Conservation (phyloP, 345 rosid genomes). For the Sapria himalayana region DNA sequence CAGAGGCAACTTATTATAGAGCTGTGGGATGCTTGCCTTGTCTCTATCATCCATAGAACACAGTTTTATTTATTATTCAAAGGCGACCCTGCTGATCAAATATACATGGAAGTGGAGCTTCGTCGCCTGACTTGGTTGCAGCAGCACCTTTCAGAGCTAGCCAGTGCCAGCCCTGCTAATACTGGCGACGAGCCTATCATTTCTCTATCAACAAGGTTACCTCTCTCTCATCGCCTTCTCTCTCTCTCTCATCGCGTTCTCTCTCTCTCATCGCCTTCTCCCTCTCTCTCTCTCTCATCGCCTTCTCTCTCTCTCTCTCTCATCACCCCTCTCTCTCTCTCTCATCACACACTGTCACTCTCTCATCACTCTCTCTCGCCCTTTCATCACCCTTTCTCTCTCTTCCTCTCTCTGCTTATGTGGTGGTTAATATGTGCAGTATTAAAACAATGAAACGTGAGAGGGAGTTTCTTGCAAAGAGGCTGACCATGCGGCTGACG, state of each 20-base stretch:
- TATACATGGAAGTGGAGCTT: constrained; percentile 96
- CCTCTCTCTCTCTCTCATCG: too few species aligned
- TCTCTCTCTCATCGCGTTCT: too few species aligned
- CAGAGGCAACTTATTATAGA: constrained; percentile 89
- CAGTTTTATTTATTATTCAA: constrained; percentile 84
- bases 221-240: neutral
- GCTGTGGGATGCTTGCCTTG: constrained; percentile 75
- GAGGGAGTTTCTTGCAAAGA: constrained; percentile 82
- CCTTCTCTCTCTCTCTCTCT: too few species aligned
- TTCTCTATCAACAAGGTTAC: constrained; percentile 63
- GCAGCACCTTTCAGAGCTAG: constrained; percentile 73
- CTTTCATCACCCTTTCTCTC: neutral
- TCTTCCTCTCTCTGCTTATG: neutral
- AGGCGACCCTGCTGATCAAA: constrained; percentile 93
- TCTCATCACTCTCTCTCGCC: too few species aligned
- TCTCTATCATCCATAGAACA: constrained; percentile 81
- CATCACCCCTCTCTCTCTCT: too few species aligned
- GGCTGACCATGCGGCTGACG: constrained; percentile 48
- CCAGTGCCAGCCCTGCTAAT: constrained; percentile 69
- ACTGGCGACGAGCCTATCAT: constrained; percentile 47
- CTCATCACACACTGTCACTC: too few species aligned
- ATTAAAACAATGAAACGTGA: constrained; percentile 66
- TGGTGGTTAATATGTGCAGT: constrained; percentile 17
- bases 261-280: too few species aligned
- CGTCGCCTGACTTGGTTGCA: constrained; percentile 91